A percentile compares a stretch with the other conserved stretches of the same genome.
Evolutionary conservation across 768 basidiomycete genomes (phyloP).

Genomic region (Stropharia rugosoannulata): DNA sequence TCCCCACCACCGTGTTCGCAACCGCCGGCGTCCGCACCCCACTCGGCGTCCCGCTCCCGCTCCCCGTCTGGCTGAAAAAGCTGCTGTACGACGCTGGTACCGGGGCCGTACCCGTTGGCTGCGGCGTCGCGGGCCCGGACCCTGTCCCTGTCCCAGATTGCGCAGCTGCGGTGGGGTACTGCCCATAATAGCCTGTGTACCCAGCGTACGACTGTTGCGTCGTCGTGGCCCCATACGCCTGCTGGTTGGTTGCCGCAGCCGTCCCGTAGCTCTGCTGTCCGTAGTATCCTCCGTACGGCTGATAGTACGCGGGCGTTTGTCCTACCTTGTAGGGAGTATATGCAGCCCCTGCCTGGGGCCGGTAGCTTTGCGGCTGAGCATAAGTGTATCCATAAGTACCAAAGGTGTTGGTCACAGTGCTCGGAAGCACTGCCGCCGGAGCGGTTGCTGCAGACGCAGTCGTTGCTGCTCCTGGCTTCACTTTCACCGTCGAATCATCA

Average conservation of each 20-base stretch:
- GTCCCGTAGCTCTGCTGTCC: slow-evolving; percentile 33
- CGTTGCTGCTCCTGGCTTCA: slow-evolving; percentile 35
- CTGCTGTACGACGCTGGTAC: slow-evolving; percentile 27
- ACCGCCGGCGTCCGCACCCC: slow-evolving; percentile 37
- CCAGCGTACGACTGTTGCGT: slow-evolving; percentile 33
- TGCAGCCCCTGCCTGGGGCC: slow-evolving; percentile 22
- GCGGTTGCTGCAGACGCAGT: slow-evolving; percentile 29
- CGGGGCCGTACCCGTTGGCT: slow-evolving; percentile 25
- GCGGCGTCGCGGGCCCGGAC: slow-evolving; percentile 28
- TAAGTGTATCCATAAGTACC: slow-evolving; percentile 36
- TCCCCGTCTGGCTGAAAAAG: slow-evolving; percentile 36
- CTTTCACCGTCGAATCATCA: slow-evolving; percentile 73
- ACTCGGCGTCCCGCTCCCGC: slow-evolving; percentile 44
- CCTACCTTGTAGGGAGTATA: slow-evolving; percentile 37
- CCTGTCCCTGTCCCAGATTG: slow-evolving; percentile 13
- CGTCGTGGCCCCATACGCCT: slow-evolving; percentile 27
- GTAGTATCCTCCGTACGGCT: slow-evolving; percentile 31
- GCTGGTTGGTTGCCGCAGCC: slow-evolving; percentile 28
- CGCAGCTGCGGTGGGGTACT: slow-evolving; percentile 22
- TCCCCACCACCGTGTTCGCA: slow-evolving; percentile 49
- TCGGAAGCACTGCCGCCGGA: slow-evolving; percentile 22
- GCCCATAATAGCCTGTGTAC: slow-evolving; percentile 26
- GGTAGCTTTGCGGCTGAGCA: slow-evolving; percentile 27
- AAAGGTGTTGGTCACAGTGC: slow-evolving; percentile 28
- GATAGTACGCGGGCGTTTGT: slow-evolving; percentile 30